Conservation (phyloP, 495 filamentous ascomycete genomes). For the Gamarada debralockiae region DNA sequence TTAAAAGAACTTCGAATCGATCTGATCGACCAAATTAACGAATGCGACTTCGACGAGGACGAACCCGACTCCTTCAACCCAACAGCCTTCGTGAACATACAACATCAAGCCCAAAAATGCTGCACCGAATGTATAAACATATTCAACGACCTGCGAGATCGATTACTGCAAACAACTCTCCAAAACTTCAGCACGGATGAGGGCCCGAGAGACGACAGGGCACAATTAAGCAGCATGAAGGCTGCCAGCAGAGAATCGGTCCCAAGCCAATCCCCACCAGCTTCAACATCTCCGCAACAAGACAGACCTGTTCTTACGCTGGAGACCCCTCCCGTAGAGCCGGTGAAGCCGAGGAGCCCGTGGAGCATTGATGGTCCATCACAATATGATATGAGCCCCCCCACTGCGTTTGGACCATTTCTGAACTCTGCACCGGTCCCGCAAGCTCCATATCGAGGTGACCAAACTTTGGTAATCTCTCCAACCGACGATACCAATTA, state of each 20-base stretch:
- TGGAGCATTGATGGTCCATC: conserved; percentile 14
- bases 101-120: conserved; percentile 13
- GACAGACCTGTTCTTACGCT: background rate
- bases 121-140: conserved; percentile 14
- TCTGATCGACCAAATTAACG: conserved; percentile 19
- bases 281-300: background rate
- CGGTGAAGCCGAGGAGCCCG: conserved; percentile 15
- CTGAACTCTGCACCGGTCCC: background rate
- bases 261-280: background rate
- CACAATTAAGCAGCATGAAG: conserved; percentile 8
- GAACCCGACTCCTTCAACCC: conserved; percentile 19
- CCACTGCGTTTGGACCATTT: background rate
- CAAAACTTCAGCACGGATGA: background rate
- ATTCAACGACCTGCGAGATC: conserved; percentile 13
- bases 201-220: conserved; percentile 3
- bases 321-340: conserved; percentile 1
- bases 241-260: background rate
- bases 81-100: conserved; percentile 7
- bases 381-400: conserved; percentile 13
- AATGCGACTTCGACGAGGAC: conserved; percentile 17
- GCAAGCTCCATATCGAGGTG: too few species aligned
- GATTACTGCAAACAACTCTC: background rate
- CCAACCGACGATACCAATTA: background rate
- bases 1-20: conserved; percentile 21
- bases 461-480: background rate